Conservation (phyloP, 2,329 filamentous ascomycete species). For the Ophiobolus disseminans region DNA sequence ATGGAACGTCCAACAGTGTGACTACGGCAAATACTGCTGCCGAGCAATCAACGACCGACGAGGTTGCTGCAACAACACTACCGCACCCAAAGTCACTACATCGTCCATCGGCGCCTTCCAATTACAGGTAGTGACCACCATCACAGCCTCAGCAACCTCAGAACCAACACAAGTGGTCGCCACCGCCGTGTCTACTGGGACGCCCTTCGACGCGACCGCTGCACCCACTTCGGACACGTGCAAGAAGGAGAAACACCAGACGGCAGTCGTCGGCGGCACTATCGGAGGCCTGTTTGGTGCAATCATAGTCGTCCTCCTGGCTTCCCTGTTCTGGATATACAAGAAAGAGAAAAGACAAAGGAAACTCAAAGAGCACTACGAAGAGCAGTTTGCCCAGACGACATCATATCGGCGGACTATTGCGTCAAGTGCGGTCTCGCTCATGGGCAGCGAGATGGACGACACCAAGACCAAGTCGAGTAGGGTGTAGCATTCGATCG, state of each 20-base stretch:
- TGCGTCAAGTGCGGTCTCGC: slow-evolving; percentile 16
- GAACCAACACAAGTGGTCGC: slow-evolving; percentile 13
- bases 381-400: slow-evolving; percentile 38
- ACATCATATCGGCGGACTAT: slow-evolving; percentile 35
- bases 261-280: slow-evolving; percentile 32
- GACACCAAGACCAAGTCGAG: slow-evolving; percentile 6
- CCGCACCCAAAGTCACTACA: slow-evolving; percentile 31
- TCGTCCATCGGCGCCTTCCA: slow-evolving; percentile 31
- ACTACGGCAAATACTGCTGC: slow-evolving; percentile 46
- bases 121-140: slow-evolving; percentile 13
- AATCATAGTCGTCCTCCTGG: slow-evolving; percentile 23
- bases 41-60: slow-evolving; percentile 30
- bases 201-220: slow-evolving; percentile 11
- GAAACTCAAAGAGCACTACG: slow-evolving; percentile 44
- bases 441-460: slow-evolving; percentile 12
- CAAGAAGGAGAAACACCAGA: slow-evolving; percentile 26
- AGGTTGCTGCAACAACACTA: slow-evolving; percentile 41
- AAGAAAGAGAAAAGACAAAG: slow-evolving; percentile 41
- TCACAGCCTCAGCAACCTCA: slow-evolving; percentile 9
- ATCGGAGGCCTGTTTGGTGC: slow-evolving; percentile 34
- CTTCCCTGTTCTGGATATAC: slow-evolving; percentile 30
- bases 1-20: slow-evolving; percentile 46
- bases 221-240: slow-evolving; percentile 14
- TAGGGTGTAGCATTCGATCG: not conserved
- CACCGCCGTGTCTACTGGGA: slow-evolving; percentile 15